Base-by-base conservation (phyloP, 2,329 filamentous ascomycete species). In the Nannizziopsis arthrosporioides region DNA sequence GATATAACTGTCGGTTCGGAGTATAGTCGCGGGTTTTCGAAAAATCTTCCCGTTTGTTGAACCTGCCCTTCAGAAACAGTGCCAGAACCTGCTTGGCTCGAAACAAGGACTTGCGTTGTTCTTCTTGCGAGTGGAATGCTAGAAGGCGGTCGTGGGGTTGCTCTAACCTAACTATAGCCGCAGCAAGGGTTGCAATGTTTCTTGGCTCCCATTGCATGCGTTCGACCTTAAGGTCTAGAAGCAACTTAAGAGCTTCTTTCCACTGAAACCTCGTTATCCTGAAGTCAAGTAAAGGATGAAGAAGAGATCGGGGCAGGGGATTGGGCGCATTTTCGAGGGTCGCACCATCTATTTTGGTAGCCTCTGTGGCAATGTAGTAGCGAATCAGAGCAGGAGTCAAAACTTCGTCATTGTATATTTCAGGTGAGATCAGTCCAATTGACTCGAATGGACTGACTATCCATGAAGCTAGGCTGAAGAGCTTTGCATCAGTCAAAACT, bases 331-430 rank as follows among this genome's bases (percentile, higher is more conserved):
- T 58, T 4, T 55, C 50, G 2, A 64, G 54, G 32, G 66, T 59
- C 6, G 56, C 40, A 22, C 61, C 53, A 30, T 59, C 57, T 17
- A 69, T 56, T 3, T 56, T 49, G 6, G 42, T 46, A 51, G 79
- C 71, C 35, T 68, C 62, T 9, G 72, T 71, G 14, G 71, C 68
- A 9, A 69, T 64, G 5, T 75, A 76, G 54, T 76, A 79, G 14
- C 73, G 70, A 31, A 78, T 65, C 22, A 81, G 62, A 0, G 75
- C 69, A 10, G 76, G 70, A 2, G 72, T 68, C 18, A 81, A 62
- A 42, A 63, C 62, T 27, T 68, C 68, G 51, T 76, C 62, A 2
- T 56, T 57, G 54, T 77, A 78, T 19, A 69, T 53, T 15, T 58
- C 56, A 10, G 58, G 54, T 17, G 68, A 61, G 18, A 80, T 75